phyloP scores from a whole-genome alignment of 164 flowering plant species.

The Aristolochia contorta region DNA sequence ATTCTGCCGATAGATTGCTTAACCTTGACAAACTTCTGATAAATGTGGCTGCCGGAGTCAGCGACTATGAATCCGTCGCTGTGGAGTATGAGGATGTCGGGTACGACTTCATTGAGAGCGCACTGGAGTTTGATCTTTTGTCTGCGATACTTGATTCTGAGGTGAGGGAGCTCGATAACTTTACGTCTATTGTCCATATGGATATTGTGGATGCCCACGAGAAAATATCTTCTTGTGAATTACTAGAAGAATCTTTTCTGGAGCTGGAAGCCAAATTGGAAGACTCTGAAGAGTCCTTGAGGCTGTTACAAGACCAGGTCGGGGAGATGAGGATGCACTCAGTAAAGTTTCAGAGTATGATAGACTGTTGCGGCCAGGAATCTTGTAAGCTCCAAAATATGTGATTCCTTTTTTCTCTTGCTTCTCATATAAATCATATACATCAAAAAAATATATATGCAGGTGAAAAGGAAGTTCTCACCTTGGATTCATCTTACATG shows the following conservation, averaged over 20 bases:
- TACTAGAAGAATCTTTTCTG: conserved; percentile 24
- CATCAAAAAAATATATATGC: too few relatives aligned
- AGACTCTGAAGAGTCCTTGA: conserved; percentile 56
- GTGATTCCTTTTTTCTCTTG: too few relatives aligned
- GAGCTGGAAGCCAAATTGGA: conserved; percentile 42
- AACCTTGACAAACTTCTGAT: conserved; percentile 63
- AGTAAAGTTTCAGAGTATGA: conserved; percentile 36
- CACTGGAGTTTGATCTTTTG: conserved; percentile 62
- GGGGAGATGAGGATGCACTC: conserved; percentile 52
- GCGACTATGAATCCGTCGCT: conserved; percentile 58
- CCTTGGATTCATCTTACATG: too few relatives aligned
- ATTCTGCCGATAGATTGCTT: conserved; percentile 59
- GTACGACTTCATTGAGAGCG: conserved; percentile 34
- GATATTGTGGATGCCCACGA: conserved; percentile 36
- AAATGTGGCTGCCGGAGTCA: conserved; percentile 61
- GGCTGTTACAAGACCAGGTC: conserved; percentile 48
- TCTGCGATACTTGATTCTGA: conserved; percentile 66
- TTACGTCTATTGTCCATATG: conserved; percentile 31
- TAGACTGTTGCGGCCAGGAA: conserved; percentile 25
- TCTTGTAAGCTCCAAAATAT: conserved; percentile 27
- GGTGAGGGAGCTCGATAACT: conserved; percentile 41
- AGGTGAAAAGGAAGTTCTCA: too few relatives aligned
- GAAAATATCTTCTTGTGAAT: conserved; percentile 28
- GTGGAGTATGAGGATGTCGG: conserved; percentile 22
- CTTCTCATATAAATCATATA: too few relatives aligned